These are phyloP conservation scores for Lupinus albus DNA, from an alignment of 306 rosid species.

Conservation along the genomic window DNA sequence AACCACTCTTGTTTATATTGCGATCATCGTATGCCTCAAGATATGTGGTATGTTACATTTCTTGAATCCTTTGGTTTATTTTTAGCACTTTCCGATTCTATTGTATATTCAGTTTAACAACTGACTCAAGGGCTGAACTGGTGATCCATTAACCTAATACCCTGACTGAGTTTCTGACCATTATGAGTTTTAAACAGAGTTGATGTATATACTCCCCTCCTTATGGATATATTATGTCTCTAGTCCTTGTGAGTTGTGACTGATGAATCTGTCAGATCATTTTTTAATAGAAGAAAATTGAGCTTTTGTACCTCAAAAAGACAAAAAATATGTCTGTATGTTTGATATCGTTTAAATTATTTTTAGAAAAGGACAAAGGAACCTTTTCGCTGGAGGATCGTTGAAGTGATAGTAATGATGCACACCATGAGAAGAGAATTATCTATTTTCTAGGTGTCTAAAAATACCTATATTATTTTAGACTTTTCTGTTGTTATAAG, in stretches of 20 bases:
- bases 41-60: conserved; percentile 73
- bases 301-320: background rate
- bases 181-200: too few species aligned
- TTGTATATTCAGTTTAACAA: too few species aligned
- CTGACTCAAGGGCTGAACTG: too few species aligned
- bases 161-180: too few species aligned
- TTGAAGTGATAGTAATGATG: conserved; percentile 18
- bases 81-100: conserved; percentile 11
- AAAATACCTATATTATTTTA: conserved; percentile 8
- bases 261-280: conserved; percentile 13
- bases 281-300: background rate
- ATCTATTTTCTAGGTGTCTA: conserved; percentile 10
- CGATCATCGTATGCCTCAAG: conserved; percentile 83
- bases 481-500: conserved; percentile 18
- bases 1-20: conserved; percentile 80
- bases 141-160: too few species aligned
- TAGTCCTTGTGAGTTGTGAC: conserved; percentile 8
- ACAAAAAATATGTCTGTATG: background rate
- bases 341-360: conserved; percentile 31
- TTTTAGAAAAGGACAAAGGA: conserved; percentile 24
- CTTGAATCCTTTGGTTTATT: conserved; percentile 29
- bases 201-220: background rate
- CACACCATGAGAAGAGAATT: conserved; percentile 2
- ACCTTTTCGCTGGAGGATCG: conserved; percentile 9
- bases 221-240: conserved; percentile 1